Percentiles rank a stretch among this genome's conserved stretches.
phyloP scores from a whole-genome alignment of 78 protist genomes.

The Dictyostelium capitatum region DNA sequence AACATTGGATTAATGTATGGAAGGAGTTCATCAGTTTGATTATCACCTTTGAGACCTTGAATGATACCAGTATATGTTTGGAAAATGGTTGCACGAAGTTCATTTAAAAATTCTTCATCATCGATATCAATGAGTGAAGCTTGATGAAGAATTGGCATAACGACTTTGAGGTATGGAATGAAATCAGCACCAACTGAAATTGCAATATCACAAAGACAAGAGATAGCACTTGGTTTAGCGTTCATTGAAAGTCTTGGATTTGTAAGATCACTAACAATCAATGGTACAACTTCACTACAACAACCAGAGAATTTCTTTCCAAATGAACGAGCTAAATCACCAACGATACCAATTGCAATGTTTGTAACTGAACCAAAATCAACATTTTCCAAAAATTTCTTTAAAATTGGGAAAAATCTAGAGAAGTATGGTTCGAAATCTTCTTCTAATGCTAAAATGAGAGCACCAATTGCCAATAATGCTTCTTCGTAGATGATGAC shows the following conservation, averaged over 20 bases:
- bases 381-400: slow-evolving; percentile 12
- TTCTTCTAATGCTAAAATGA: slow-evolving; percentile 75
- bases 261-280: slow-evolving; percentile 64
- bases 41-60: slow-evolving; percentile 85
- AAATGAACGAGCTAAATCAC: slow-evolving; percentile 92
- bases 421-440: slow-evolving; percentile 85
- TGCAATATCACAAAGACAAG: slow-evolving; percentile 95
- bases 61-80: slow-evolving; percentile 91
- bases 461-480: slow-evolving; percentile 87
- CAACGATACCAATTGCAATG: slow-evolving; percentile 86
- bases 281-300: slow-evolving; percentile 70
- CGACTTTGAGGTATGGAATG: slow-evolving; percentile 60
- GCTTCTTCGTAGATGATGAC: slow-evolving; percentile 90
- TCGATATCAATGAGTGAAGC: slow-evolving; percentile 48
- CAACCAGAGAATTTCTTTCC: slow-evolving; percentile 41
- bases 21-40: slow-evolving; percentile 7
- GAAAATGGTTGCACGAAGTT: slow-evolving; percentile 85
- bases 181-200: slow-evolving; percentile 86
- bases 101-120: slow-evolving; percentile 85
- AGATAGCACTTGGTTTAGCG: slow-evolving; percentile 90
- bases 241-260: slow-evolving; percentile 43
- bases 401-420: slow-evolving; percentile 82
- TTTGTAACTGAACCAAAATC: slow-evolving; percentile 66
- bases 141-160: slow-evolving; percentile 72
- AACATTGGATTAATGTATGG: slow-evolving; percentile 22